Base-by-base conservation (phyloP, 2,329 filamentous ascomycete genomes). In the Fonsecaea monophora region DNA sequence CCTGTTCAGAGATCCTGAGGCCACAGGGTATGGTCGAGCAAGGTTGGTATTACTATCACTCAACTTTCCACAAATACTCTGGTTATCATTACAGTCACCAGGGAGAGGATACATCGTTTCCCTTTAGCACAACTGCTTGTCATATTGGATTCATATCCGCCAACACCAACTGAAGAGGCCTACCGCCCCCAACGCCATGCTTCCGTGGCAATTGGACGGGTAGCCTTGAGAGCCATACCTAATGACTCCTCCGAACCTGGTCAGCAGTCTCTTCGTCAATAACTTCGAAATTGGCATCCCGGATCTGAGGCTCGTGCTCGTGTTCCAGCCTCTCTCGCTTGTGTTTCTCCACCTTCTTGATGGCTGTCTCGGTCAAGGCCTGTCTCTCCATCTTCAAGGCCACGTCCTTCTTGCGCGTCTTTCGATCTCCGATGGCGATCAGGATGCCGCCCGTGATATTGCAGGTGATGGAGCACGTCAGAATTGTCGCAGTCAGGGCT, bases 341-440 rank as follows among this genome's bases (percentile, higher is more conserved):
- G 60, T 68, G 61, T 48, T 70, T 69, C 40, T 72, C 65, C 8
- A 73, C 72, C 72, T 85, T 84, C 70, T 83, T 82, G 70, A 90
- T 88, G 0, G 87, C 88, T 71, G 88, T 82, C 55, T 84, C 79
- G 0, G 92, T 96, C 64, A 96, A 78, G 70, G 92, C 87, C 75
- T 95, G 92, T 35, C 91, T 82, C 73, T 91, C 87, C 78, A 95
- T 86, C 53, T 89, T 85, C 74, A 94, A 89, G 25, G 93, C 82
- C 0, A 96, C 91, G 50, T 96, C 92, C 85, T 93, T 94, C 84
- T 96, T 96, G 59, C 92, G 83, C 1, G 92, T 93, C 69, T 85
- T 86, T 21, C 89, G 85, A 74, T 94, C 92, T 1, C 92, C 92
- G 15, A 92, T 83, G 70, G 84, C 88, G 75, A 96, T 96, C 32